Base-by-base conservation (phyloP, 2,329 filamentous ascomycete species). In the Xylariaceae sp. region DNA sequence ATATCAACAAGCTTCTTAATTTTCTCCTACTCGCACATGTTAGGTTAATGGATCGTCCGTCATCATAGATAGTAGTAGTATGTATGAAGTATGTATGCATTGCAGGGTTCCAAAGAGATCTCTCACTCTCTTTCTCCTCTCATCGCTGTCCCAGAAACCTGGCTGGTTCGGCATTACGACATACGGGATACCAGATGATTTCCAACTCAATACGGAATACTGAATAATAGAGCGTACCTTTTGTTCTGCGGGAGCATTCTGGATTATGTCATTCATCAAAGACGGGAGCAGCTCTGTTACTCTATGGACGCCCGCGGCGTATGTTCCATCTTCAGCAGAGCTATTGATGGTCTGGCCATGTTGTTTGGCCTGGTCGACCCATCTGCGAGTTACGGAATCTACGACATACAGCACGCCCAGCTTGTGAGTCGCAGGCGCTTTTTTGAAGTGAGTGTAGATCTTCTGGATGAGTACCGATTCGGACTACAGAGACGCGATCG, bases 361-460 rank as follows among this genome's bases (percentile, higher is more conserved):
- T 59, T 82, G 78, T 68, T 89, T 92, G 59, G 92, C 90, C 68
- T 88, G 85, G 65, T 97, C 90, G 72, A 95, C 81, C 90, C 92
- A 98, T 72, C 94, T 90, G 68, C 92, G 88, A 65, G 89, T 90
- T 78, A 98, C 89, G 73, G 90, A 95, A 76, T 98, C 92, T 89
- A 98, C 87, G 70, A 97, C 89, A 82, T 98, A 98, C 70, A 98
- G 83, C 61, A 96, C 89, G 69, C 92, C 92, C 66, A 98, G 78
- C 70, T 98, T 98, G 78, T 98, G 90, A 63, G 88, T 94, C 62
- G 81, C 81, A 44, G 88, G 87, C 53, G 89, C 83, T 67, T 92
- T 94, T 68, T 94, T 95, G 76, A 97, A 94, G 60, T 96, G 89
- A 51, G 89, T 94, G 69, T 86, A 95, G 59, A 98, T 84, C 65